Percentiles rank a stretch among this genome's conserved stretches.
These are phyloP conservation scores for Fusarium tupiense DNA, from an alignment of 2,329 filamentous ascomycete genomes.

Conservation along the genomic window DNA sequence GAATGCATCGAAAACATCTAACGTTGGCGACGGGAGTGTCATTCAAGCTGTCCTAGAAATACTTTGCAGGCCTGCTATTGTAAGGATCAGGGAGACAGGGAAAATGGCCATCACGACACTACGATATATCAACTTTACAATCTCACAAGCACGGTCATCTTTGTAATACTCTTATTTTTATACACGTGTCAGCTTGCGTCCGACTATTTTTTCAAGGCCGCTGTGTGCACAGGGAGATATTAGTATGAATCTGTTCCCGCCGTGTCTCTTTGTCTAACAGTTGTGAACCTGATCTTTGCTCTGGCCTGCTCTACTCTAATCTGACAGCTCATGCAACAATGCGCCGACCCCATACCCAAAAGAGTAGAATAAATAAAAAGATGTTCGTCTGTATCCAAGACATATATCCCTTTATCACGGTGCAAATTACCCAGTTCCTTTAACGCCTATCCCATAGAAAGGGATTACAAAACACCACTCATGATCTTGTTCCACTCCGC, in stretches of 20 bases:
- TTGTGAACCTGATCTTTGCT: too few relatives aligned
- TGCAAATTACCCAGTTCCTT: slow-evolving; percentile 19
- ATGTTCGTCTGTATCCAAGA: slow-evolving; percentile 14
- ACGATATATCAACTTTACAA: neutral
- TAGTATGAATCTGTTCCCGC: neutral
- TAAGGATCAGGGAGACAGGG: neutral
- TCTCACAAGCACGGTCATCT: neutral
- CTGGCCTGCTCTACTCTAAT: neutral
- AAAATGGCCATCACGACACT: neutral
- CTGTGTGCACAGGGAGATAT: neutral
- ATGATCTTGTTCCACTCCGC: neutral
- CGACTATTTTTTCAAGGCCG: neutral
- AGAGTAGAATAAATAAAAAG: neutral
- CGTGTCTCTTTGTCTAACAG: neutral
- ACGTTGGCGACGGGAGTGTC: neutral
- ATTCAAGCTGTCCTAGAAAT: neutral
- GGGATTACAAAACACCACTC: slow-evolving; percentile 11
- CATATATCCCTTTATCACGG: slow-evolving; percentile 28
- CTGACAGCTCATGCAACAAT: slow-evolving; percentile 12
- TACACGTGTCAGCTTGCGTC: neutral
- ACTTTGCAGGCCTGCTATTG: neutral
- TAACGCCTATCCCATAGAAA: slow-evolving; percentile 16
- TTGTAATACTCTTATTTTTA: slow-evolving; percentile 1
- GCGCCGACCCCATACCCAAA: slow-evolving; percentile 7
- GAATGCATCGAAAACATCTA: neutral